Evolutionary conservation across 2,329 filamentous ascomycete genomes (phyloP).

Genomic region (Fonsecaea pedrosoi): DNA sequence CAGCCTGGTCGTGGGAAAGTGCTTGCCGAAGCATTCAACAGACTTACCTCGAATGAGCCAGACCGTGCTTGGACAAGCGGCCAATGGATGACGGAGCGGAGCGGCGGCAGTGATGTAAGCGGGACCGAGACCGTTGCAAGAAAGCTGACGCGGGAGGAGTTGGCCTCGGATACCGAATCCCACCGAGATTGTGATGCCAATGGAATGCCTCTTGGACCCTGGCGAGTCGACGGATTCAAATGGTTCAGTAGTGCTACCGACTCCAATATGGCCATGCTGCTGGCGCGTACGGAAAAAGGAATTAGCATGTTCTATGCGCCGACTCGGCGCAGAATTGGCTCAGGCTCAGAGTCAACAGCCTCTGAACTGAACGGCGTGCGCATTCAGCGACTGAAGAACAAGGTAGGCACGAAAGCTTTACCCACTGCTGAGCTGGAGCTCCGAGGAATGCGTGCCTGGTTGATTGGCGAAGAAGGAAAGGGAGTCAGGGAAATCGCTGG

Average conservation of each 20-base stretch:
- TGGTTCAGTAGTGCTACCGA: constrained; percentile 74
- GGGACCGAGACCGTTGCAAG: constrained; percentile 45
- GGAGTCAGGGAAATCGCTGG: constrained; percentile 72
- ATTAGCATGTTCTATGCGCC: constrained; percentile 71
- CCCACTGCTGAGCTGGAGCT: constrained; percentile 76
- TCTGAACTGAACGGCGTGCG: constrained; percentile 64
- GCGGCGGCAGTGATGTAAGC: constrained; percentile 46
- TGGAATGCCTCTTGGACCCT: constrained; percentile 57
- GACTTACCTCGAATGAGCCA: constrained; percentile 23
- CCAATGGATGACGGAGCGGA: constrained; percentile 50
- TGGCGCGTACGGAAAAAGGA: constrained; percentile 64
- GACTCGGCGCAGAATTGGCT: constrained; percentile 46
- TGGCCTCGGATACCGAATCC: constrained; percentile 34
- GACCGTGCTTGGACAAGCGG: constrained; percentile 46
- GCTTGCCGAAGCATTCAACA: too few relatives aligned
- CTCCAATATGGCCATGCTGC: constrained; percentile 66
- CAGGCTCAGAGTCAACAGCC: constrained; percentile 18
- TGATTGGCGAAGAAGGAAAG: constrained; percentile 70
- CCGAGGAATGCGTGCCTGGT: constrained; percentile 65
- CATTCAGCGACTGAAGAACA: constrained; percentile 74
- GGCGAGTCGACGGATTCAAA: constrained; percentile 69
- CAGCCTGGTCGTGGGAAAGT: too few relatives aligned
- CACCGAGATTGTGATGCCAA: constrained; percentile 40
- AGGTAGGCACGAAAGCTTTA: constrained; percentile 71
- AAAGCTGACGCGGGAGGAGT: not conserved